These are phyloP conservation scores for Penicillium sumatraense DNA, from an alignment of 2,329 filamentous ascomycete genomes.

Conservation along the genomic window DNA sequence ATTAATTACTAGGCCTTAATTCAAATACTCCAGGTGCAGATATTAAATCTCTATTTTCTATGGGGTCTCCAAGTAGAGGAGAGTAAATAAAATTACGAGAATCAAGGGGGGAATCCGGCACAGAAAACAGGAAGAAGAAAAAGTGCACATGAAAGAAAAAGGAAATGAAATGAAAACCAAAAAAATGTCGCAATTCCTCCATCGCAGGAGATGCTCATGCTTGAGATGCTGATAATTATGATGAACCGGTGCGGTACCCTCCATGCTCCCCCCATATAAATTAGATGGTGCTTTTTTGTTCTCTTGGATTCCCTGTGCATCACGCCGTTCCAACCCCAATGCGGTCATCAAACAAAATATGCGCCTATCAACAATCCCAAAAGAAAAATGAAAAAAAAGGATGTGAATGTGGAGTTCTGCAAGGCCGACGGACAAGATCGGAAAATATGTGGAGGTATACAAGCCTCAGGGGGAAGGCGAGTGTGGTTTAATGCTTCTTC, in stretches of 20 bases:
- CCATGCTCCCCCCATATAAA: constrained; percentile 20
- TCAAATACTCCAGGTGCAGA: constrained; percentile 14
- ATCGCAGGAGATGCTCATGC: constrained; percentile 25
- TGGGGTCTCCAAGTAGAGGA: constrained; percentile 15
- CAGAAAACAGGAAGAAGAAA: constrained; percentile 13
- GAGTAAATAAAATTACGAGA: constrained; percentile 19
- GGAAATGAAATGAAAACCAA: no score
- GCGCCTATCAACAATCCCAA: constrained; percentile 28
- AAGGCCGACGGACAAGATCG: background rate
- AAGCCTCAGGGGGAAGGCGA: background rate
- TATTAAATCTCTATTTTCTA: constrained; percentile 29
- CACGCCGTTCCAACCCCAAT: constrained; percentile 21
- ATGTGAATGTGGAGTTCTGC: background rate
- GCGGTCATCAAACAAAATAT: constrained; percentile 20
- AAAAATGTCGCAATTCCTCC: constrained; percentile 9
- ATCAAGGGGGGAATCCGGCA: constrained; percentile 22
- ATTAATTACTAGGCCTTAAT: no score
- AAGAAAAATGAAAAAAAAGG: constrained; percentile 13
- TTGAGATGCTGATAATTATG: constrained; percentile 31
- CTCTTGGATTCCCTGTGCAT: constrained; percentile 25
- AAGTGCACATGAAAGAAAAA: constrained; percentile 16
- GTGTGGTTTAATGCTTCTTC: constrained; percentile 33
- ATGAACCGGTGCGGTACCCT: constrained; percentile 15
- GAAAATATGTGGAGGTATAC: constrained; percentile 1
- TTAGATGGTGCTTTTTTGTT: constrained; percentile 24